Conservation (phyloP, 768 basidiomycete species). For the Thelephora ganbajun region DNA sequence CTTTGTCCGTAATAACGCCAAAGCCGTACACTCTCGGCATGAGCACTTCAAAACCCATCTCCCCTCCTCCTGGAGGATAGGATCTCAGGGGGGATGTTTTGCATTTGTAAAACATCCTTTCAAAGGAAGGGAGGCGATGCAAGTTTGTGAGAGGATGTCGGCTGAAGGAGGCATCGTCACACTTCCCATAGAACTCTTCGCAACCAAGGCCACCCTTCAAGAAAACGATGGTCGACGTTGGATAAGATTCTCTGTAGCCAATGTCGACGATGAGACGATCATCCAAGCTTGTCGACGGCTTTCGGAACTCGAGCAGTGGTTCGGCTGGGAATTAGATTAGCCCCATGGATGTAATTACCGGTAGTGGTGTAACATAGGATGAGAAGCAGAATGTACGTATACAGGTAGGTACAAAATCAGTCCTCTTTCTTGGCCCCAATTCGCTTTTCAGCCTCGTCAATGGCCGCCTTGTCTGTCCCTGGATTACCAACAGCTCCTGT, state of each 20-base stretch:
- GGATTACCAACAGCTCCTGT: conserved; percentile 43
- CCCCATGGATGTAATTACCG: too few species aligned
- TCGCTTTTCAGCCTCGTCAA: conserved; percentile 82
- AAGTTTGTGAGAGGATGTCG: conserved; percentile 48
- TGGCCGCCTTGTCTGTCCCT: conserved; percentile 73
- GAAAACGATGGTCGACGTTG: conserved; percentile 37
- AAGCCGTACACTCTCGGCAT: conserved; percentile 36
- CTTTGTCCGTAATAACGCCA: conserved; percentile 38
- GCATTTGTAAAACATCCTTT: conserved; percentile 68
- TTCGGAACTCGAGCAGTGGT: conserved; percentile 21
- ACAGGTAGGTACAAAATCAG: conserved; percentile 10
- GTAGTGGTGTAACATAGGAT: too few species aligned
- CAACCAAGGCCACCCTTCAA: conserved; percentile 13
- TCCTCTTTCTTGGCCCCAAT: conserved; percentile 73
- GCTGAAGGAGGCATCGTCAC: conserved; percentile 47
- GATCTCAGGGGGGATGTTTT: conserved; percentile 60
- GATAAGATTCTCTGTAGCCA: conserved; percentile 73
- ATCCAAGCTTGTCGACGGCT: conserved; percentile 37
- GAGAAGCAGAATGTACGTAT: conserved; percentile 7
- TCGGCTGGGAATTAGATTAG: conserved; percentile 23
- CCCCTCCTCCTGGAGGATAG: conserved; percentile 43
- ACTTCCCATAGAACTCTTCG: conserved; percentile 56
- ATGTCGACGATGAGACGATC: conserved; percentile 54
- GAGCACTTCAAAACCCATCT: conserved; percentile 36
- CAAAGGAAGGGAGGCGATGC: conserved; percentile 25